phyloP scores from a whole-genome alignment of 805 yeast genomes.

The Candida anglica region DNA sequence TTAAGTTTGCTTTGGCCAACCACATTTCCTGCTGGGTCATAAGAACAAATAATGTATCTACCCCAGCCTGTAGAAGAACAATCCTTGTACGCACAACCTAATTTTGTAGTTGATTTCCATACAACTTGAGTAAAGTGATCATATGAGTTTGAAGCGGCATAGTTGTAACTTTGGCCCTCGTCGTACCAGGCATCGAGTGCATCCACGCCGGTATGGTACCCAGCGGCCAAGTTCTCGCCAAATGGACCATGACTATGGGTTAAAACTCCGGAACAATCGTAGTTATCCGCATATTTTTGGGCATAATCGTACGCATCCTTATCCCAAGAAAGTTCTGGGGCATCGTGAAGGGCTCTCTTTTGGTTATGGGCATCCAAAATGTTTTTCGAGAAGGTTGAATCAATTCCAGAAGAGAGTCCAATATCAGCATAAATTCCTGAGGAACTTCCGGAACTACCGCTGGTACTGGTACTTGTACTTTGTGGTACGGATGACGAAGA shows the following conservation, averaged over 20 bases:
- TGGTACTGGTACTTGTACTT: too few species aligned
- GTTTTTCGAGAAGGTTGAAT: constrained; percentile 22
- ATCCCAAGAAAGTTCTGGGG: constrained; percentile 27
- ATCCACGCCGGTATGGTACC: constrained; percentile 22
- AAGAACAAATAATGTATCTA: constrained; percentile 27
- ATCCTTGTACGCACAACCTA: constrained; percentile 31
- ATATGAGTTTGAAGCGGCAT: constrained; percentile 19
- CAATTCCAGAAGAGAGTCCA: constrained; percentile 17
- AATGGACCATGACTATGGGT: constrained; percentile 33
- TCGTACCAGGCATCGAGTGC: constrained; percentile 34
- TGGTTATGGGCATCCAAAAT: constrained; percentile 31
- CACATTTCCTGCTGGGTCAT: constrained; percentile 33
- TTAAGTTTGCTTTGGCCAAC: constrained; percentile 24
- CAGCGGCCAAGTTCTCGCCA: constrained; percentile 38
- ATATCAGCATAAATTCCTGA: constrained; percentile 10
- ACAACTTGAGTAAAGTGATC: constrained; percentile 30
- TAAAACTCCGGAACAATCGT: constrained; percentile 34
- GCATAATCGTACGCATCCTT: constrained; percentile 29
- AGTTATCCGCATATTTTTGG: constrained; percentile 27
- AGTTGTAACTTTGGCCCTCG: constrained; percentile 26
- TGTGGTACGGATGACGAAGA: too few species aligned
- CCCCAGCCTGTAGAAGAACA: constrained; percentile 29
- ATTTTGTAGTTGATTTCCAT: constrained; percentile 24
- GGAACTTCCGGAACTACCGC: constrained; percentile 7
- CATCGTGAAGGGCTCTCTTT: constrained; percentile 28